Base-by-base conservation (phyloP, 2,329 filamentous ascomycete genomes). In the Neonectria faginata region DNA sequence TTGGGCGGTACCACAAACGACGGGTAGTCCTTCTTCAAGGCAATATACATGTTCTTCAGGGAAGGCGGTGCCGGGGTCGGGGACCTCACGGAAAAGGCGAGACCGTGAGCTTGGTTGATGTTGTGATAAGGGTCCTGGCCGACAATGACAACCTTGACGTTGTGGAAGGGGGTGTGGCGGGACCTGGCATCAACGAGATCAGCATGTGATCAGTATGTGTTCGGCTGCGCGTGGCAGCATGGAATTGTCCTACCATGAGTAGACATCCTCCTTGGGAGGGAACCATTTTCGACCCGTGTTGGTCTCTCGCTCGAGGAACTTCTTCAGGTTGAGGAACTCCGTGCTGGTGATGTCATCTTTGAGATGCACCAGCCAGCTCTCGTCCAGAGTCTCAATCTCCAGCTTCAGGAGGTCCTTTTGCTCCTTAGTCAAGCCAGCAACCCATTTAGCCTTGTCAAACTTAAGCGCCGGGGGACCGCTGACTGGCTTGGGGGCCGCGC, bases 101-200 rank as follows among this genome's bases (percentile, higher is more conserved):
- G 89, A 47, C 96, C 96, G 79, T 98, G 96, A 55, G 96, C 96
- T 84, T 99, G 96, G 79, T 97, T 97, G 78, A 89, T 79, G 78
- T 97, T 97, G 83, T 99, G 96, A 79, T 99, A 99, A 3, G 96
- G 96, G 78, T 99, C 96, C 82, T 99, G 96, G 69, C 96, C 96
- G 59, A 98, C 80, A 75, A 99, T 94, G 65, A 99, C 94, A 62
- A 92, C 92, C 79, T 97, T 97, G 78, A 98, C 94, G 14, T 86
- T 91, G 81, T 91, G 83, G 72, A 99, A 90, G 8, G 96, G 94
- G 0, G 95, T 97, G 78, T 97, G 92, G 27, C 94, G 92, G 65
- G 95, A 97, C 95, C 95, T 97, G 36, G n/a, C 44, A 60, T 22
- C 9, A 29, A 57, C 39, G 27, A 12, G 11, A 51, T 75, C 65